Base-by-base conservation (phyloP, 1,139 yeast genomes). In the Debaryomyces robertsiae region DNA sequence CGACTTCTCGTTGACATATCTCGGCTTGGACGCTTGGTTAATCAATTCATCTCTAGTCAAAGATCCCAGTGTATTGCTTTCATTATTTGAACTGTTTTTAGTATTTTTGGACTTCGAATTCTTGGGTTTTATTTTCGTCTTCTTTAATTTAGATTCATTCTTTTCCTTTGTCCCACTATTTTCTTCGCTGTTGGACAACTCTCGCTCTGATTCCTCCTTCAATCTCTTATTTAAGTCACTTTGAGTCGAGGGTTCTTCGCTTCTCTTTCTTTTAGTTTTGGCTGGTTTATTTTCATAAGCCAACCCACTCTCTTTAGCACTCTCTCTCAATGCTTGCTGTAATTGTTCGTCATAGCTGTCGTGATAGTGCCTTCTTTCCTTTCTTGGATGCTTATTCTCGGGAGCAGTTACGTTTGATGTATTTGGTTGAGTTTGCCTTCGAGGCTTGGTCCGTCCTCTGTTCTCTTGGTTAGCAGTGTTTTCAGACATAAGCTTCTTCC, bases 11-110 rank as follows among this genome's bases (percentile, higher is more conserved):
- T 84, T 84, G 6, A 95, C 97, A 41, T 81, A 72, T 40, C 96
- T 76, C 10, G 98, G 96, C 52, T 81, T 85, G 34, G 90, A 84
- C 4, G 90, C 83, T 55, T 82, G 86, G 46, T 75, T 80, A 15
- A 81, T 49, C 49, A 68, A 51, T 53, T 73, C 74, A 27, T 70
- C 77, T 32, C 65, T 69, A 18, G 67, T 54, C 25, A 60, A 44
- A 11, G 49, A 47, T 15, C 50, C 36, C 6, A 29, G 23, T 6
- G 39, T 32, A 2, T 25, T 25, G 6, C 33, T 36, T n/a, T 42
- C 34, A 6, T 24, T 30, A n/a, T 32, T 32, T 9, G 39, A 22
- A n/a, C 11, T 18, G 29, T 51, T 18, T 44, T 48, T 46, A 39
- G 47, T 43, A 17, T 42, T 42, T 36, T 53, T 55, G 5, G 46